phyloP scores from a whole-genome alignment of 2,329 filamentous ascomycete genomes.

The Geosmithia morbida region DNA sequence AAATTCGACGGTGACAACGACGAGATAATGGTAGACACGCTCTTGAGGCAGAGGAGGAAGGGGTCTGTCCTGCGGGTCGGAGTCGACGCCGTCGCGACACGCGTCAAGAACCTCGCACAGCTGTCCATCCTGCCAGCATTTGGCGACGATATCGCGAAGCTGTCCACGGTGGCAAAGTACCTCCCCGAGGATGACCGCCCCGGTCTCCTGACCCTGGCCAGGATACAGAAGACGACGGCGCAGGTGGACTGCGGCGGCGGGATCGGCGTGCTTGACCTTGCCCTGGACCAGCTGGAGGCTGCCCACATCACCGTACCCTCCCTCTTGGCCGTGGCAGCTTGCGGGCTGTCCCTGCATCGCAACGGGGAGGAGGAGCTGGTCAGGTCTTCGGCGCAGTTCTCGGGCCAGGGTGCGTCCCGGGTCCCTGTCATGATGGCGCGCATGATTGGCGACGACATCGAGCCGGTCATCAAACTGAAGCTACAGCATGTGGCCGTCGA shows the following conservation, averaged over 20 bases:
- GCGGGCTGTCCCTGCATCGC: constrained; percentile 43
- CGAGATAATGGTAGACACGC: constrained; percentile 86
- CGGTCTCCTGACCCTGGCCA: constrained; percentile 62
- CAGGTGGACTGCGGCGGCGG: constrained; percentile 50
- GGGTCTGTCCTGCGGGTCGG: constrained; percentile 66
- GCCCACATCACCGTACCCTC: constrained; percentile 78
- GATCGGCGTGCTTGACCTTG: constrained; percentile 49
- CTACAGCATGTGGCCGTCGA: constrained; percentile 75
- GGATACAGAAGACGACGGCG: constrained; percentile 48
- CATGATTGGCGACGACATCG: constrained; percentile 87
- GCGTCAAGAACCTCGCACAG: constrained; percentile 47
- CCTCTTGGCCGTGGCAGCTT: constrained; percentile 64
- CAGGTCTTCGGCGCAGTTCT: constrained; percentile 26
- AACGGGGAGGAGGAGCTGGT: constrained; percentile 61
- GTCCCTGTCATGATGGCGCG: constrained; percentile 63
- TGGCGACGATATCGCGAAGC: constrained; percentile 62
- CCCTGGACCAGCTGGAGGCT: constrained; percentile 49
- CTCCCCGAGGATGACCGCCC: constrained; percentile 90
- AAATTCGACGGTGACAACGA: constrained; percentile 77
- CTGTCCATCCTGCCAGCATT: constrained; percentile 56
- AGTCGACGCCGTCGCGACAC: constrained; percentile 48
- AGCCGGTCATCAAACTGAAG: constrained; percentile 79
- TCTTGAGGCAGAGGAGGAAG: constrained; percentile 74
- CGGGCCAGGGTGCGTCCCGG: constrained; percentile 9
- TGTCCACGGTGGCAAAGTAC: constrained; percentile 86